Evolutionary conservation across 1,284 basidiomycete species (phyloP), one percentile per base, ranked within the genome.

Genomic region (Taiwanofungus camphoratus): DNA sequence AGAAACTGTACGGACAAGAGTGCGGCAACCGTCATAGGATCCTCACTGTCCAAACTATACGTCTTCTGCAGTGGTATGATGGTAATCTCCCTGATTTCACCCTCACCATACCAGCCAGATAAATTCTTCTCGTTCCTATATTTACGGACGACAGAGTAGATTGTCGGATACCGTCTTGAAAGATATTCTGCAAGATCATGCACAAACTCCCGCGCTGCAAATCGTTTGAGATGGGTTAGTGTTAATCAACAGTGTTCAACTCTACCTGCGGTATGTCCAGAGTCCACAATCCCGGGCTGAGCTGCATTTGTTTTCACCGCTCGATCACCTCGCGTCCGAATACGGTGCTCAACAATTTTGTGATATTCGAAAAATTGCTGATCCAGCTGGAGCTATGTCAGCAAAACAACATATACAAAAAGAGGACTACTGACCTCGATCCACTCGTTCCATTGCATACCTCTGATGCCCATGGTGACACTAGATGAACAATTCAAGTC

Each of bases 401-500:
- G 29, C n/a, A 16, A 15, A 22, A 9, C 35, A 23, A 13, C 44
- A 42, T 18, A 15, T 22, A 34, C 3, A 33, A 31, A 9, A 24
- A 18, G 21, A 18, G 34, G 35, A 32, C 40, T 31, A 42, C 55
- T 45, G 44, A 77, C 76, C 65, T 84, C 82, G 41, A 83, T 75
- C 82, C 82, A 85, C 41, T 82, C 76, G 15, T 70, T 67, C 76
- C 77, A 84, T 9, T 65, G 66, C 80, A 86, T 82, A 42, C 61
- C 67, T 16, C 79, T 72, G 49, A 85, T 77, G 44, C 80, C 82
- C 82, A 85, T 85, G 12, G 79, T 85, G 22, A 85, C 72, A 53
- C 82, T 84, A 35, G 6, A 35, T 13, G 15, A 27, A 26, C 26
- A 44, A 30, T n/a, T n/a, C n/a, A n/a, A n/a, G n/a, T n/a, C n/a